These are phyloP conservation scores for Leccinum rimulosum DNA, from an alignment of 768 basidiomycete genomes.

Conservation along the genomic window DNA sequence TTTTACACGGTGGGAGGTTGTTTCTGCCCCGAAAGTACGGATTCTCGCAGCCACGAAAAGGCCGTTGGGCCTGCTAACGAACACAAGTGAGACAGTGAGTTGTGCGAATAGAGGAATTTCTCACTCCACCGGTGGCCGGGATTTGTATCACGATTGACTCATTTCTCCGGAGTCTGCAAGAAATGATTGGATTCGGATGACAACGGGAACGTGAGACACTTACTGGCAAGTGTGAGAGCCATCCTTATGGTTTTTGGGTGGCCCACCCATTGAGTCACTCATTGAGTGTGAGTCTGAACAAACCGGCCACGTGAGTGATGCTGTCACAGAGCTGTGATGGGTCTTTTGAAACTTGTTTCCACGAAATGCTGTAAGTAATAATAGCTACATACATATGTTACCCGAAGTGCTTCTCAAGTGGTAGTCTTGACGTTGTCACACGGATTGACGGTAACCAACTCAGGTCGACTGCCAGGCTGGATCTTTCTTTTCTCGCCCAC, in stretches of 20 bases:
- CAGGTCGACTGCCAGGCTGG: not conserved
- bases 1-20: not conserved
- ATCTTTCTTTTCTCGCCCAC: not conserved
- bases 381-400: constrained; percentile 2
- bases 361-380: not conserved
- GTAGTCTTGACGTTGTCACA: constrained; percentile 12
- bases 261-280: constrained; percentile 4
- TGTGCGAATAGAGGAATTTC: no score
- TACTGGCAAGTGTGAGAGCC: constrained; percentile 21
- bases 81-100: not conserved
- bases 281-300: no score
- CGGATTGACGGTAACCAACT: constrained; percentile 20
- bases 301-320: no score
- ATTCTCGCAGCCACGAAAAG: constrained; percentile 8
- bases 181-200: no score
- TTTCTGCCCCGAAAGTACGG: constrained; percentile 8
- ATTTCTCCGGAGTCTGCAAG: no score
- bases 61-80: constrained; percentile 6
- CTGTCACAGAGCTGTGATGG: no score
- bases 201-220: constrained; percentile 1
- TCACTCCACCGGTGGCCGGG: no score
- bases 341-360: not conserved
- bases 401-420: constrained; percentile 13
- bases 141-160: no score
- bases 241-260: constrained; percentile 28